Evolutionary conservation across 176 grass and related monocot genomes (phyloP), one percentile per base, ranked within the genome.

Genomic region (Carex scoparia): DNA sequence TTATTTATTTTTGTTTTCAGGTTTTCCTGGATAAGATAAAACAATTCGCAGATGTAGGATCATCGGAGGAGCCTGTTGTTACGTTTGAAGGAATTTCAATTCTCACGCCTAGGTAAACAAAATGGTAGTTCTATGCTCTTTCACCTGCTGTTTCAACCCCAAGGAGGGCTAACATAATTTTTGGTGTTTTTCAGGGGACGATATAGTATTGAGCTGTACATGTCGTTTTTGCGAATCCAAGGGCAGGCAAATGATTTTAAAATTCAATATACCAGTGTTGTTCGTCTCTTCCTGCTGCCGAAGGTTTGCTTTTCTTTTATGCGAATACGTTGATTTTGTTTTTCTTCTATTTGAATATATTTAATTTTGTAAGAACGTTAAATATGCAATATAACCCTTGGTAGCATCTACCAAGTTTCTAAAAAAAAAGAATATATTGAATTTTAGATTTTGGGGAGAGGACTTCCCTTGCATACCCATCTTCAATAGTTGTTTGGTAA

Each of bases 201-300:
- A 80, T 94, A 94, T 80, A 93, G 86, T 71, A 89, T 98, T 87
- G 95, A 94, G 80, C 95, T 98, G 85, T 91, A 94, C 59, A 31
- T 90, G 48, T 93, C 91, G 80, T 98, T 98, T 83, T 90, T 98
- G 37, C 85, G 91, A 16, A 92, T 94, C 35, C 95, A 98, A 88
- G 95, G 95, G 80, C 91, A 93, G 84, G 95, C 92, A 65, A 98
- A 84, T 91, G 95, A 98, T 92, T 98, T 98, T 90, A 98, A 98
- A 88, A 98, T 98, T 69, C 95, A 92, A 70, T 98, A 95, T 89
- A 88, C 90, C 84, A 98, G 91, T 94, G 86, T 98, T 87, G 83
- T 94, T 70, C 91, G 93, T 14, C 91, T 98, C 28, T 98, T 95
- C 87, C 88, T 94, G 80, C 84, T 98, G 37, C 93, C 95, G 76